These are phyloP conservation scores for Dioszegia crocea DNA, from an alignment of 768 basidiomycete genomes.

Conservation along the genomic window DNA sequence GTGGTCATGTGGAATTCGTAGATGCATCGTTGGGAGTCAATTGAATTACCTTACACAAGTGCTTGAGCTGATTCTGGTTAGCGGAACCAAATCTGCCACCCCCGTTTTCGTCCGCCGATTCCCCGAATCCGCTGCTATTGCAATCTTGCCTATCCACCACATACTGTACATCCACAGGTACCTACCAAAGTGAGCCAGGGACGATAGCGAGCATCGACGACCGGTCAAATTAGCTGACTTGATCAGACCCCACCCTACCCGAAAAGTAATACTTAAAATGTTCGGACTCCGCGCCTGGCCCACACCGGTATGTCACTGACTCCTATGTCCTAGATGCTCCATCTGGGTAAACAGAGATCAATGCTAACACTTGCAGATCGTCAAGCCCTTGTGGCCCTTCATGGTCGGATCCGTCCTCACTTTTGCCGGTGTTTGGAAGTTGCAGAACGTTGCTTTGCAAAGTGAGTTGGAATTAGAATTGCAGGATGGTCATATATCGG, in stretches of 20 bases:
- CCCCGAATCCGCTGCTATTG: background rate
- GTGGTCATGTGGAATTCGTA: no score
- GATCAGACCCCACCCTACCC: background rate
- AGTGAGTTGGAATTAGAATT: slow-evolving; percentile 24
- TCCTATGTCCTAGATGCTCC: background rate
- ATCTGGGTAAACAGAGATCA: no score
- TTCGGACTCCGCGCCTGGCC: slow-evolving; percentile 50
- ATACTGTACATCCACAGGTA: background rate
- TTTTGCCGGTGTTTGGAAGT: slow-evolving; percentile 38
- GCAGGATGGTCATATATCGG: no score
- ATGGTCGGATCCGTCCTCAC: slow-evolving; percentile 37
- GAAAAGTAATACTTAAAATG: slow-evolving; percentile 23
- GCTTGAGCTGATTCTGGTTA: no score
- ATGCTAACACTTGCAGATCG: slow-evolving; percentile 34
- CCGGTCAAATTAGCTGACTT: background rate
- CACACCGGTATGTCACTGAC: slow-evolving; percentile 41
- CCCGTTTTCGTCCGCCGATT: slow-evolving; percentile 2
- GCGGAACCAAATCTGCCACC: slow-evolving; percentile 2
- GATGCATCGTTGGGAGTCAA: no score
- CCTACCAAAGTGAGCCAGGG: no score
- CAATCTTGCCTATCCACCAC: background rate
- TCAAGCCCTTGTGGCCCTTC: slow-evolving; percentile 48
- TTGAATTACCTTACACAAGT: no score
- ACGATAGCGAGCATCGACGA: no score
- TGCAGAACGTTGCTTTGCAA: slow-evolving; percentile 39